Conservation (phyloP, 257 asterid genomes). For the Rhazya stricta region DNA sequence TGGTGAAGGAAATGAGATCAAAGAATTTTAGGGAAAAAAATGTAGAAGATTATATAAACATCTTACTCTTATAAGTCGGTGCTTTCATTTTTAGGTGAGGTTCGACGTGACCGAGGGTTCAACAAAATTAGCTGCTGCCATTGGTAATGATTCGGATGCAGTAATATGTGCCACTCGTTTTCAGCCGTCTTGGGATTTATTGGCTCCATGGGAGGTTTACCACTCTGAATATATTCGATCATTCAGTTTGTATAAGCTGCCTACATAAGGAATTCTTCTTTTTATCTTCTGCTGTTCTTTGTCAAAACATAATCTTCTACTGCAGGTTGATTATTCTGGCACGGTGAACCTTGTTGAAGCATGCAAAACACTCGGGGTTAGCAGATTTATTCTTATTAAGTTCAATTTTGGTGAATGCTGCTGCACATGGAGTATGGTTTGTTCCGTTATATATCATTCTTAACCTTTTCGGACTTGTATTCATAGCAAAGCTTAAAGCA, state of each 20-base stretch:
- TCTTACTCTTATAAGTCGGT: not conserved
- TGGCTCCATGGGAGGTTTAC: conserved; percentile 97
- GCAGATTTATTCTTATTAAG: conserved; percentile 77
- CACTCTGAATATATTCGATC: too few relatives aligned
- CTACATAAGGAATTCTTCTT: not conserved
- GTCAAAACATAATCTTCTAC: conserved; percentile 11
- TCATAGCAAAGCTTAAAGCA: conserved; percentile 89
- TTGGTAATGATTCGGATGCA: conserved; percentile 82
- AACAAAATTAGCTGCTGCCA: conserved; percentile 66
- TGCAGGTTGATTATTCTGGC: conserved; percentile 91
- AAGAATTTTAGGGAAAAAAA: too few relatives aligned
- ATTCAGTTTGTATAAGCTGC: not conserved
- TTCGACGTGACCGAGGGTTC: conserved; percentile 92
- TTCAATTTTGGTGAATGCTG: conserved; percentile 85
- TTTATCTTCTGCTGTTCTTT: not conserved
- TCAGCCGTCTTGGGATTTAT: conserved; percentile 64
- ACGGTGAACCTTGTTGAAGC: conserved; percentile 96
- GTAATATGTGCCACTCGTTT: conserved; percentile 91
- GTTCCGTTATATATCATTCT: conserved; percentile 79
- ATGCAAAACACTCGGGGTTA: conserved; percentile 63
- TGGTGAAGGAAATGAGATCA: too few relatives aligned
- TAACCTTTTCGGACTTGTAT: conserved; percentile 67
- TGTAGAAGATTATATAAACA: too few relatives aligned
- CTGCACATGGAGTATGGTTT: conserved; percentile 78
- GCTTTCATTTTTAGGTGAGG: conserved; percentile 50